Evolutionary conservation across 768 basidiomycete species (phyloP).

Genomic region (Leccinellum albellum): DNA sequence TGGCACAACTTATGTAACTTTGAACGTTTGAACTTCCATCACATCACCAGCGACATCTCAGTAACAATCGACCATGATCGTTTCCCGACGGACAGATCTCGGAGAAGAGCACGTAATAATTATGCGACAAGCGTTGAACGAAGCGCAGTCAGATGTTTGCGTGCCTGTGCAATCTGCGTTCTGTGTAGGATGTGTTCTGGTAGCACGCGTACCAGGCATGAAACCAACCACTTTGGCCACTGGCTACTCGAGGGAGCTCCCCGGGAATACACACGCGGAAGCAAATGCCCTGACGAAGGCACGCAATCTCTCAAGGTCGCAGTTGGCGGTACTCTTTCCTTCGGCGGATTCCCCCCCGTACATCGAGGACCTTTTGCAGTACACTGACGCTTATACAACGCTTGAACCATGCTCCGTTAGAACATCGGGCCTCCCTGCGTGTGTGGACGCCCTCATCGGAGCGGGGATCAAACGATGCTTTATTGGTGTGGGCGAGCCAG

Average conservation of each 20-base stretch:
- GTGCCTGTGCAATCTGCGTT: slow-evolving; percentile 72
- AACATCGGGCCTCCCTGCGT: slow-evolving; percentile 82
- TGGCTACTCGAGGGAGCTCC: slow-evolving; percentile 86
- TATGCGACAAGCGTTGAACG: slow-evolving; percentile 61
- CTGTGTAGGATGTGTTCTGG: slow-evolving; percentile 86
- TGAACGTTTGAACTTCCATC: no score
- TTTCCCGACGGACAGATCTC: background rate
- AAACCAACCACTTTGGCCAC: slow-evolving; percentile 59
- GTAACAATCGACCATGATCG: no score
- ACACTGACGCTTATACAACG: slow-evolving; percentile 83
- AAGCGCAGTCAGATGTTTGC: slow-evolving; percentile 61
- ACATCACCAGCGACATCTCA: no score
- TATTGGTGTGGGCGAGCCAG: slow-evolving; percentile 88
- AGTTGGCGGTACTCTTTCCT: slow-evolving; percentile 47
- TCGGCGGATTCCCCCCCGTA: slow-evolving; percentile 27
- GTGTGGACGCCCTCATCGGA: slow-evolving; percentile 77
- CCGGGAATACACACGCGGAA: slow-evolving; percentile 96
- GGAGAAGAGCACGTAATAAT: slow-evolving; percentile 36
- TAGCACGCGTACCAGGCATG: slow-evolving; percentile 41
- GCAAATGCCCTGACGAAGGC: slow-evolving; percentile 87
- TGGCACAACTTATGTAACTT: no score
- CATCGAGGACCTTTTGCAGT: slow-evolving; percentile 47
- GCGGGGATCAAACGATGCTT: slow-evolving; percentile 72
- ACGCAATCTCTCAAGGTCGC: slow-evolving; percentile 36
- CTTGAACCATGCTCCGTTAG: slow-evolving; percentile 94